A percentile compares a stretch with the other conserved stretches of the same genome.
These are phyloP conservation scores for Lupinus albus DNA, from an alignment of 306 rosid genomes.

Conservation along the genomic window DNA sequence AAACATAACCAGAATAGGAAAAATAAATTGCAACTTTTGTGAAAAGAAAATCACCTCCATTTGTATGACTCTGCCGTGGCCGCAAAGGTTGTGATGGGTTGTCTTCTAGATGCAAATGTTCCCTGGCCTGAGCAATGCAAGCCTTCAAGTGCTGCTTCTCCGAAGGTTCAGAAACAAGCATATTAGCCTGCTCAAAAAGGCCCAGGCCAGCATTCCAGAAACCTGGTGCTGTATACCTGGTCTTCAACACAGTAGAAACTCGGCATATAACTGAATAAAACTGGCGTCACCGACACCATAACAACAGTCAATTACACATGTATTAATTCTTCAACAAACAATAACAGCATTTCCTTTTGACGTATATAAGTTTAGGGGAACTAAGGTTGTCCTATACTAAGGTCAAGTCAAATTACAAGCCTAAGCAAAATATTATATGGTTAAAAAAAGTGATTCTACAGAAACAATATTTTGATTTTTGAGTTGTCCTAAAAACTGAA, in stretches of 20 bases:
- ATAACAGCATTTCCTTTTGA: slow-evolving; percentile 11
- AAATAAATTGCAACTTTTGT: background rate
- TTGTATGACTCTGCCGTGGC: slow-evolving; percentile 41
- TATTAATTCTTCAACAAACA: slow-evolving; percentile 33
- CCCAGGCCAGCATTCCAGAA: slow-evolving; percentile 82
- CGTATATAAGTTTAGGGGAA: background rate
- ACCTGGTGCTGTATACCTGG: slow-evolving; percentile 81
- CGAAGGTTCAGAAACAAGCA: slow-evolving; percentile 56
- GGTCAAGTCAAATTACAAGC: background rate
- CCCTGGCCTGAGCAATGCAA: slow-evolving; percentile 71
- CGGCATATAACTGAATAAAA: slow-evolving; percentile 70
- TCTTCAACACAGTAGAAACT: slow-evolving; percentile 79
- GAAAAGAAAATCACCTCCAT: slow-evolving; percentile 51
- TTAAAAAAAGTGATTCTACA: too few species aligned
- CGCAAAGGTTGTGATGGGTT: slow-evolving; percentile 50
- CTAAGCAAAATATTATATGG: background rate
- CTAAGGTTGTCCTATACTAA: background rate
- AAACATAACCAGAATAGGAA: background rate
- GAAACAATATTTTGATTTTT: too few species aligned
- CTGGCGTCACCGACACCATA: slow-evolving; percentile 48
- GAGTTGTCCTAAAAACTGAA: too few species aligned
- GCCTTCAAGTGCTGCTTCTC: slow-evolving; percentile 61
- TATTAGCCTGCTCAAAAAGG: slow-evolving; percentile 69
- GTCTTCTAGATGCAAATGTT: slow-evolving; percentile 62
- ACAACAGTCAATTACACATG: slow-evolving; percentile 10